A percentile compares a stretch with the other conserved stretches of the same genome.
These are phyloP conservation scores for Casuarina glauca DNA, from an alignment of 306 rosid genomes.

Conservation along the genomic window DNA sequence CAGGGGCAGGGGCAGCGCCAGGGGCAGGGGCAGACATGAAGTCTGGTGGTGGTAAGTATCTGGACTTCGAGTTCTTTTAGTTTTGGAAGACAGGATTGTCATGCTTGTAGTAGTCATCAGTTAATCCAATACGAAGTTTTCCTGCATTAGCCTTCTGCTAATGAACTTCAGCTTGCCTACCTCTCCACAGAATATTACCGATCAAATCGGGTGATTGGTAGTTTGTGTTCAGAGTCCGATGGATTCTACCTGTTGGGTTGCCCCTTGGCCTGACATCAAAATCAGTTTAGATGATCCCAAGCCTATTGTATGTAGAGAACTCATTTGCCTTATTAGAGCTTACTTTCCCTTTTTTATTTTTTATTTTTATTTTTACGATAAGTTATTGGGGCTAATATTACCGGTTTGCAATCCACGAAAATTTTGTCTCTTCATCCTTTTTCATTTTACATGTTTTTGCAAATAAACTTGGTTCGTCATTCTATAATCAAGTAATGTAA, in stretches of 20 bases:
- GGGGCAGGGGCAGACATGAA: conserved; percentile 57
- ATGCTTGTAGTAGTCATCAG: conserved; percentile 38
- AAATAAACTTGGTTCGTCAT: background rate
- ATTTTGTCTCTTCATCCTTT: background rate
- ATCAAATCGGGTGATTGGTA: conserved; percentile 35
- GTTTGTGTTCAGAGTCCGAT: conserved; percentile 31
- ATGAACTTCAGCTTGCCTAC: conserved; percentile 31
- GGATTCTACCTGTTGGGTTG: conserved; percentile 11
- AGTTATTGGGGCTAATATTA: background rate
- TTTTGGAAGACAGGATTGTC: conserved; percentile 37
- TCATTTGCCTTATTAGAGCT: conserved; percentile 19
- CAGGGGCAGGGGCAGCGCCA: conserved; percentile 40
- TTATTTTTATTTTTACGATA: background rate
- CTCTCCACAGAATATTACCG: conserved; percentile 27
- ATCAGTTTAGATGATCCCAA: conserved; percentile 26
- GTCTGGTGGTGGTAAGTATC: conserved; percentile 83
- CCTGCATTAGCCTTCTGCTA: conserved; percentile 33
- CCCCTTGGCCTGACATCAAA: conserved; percentile 18
- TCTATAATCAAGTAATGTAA: background rate
- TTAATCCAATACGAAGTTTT: conserved; percentile 36
- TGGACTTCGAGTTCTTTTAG: conserved; percentile 97
- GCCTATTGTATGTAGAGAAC: conserved; percentile 18
- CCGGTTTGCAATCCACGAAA: background rate
- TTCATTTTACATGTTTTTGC: background rate
- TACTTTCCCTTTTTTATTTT: background rate